Evolutionary conservation across 345 rosid genomes (phyloP), one percentile per base, ranked within the genome.

Genomic region (Linum tenue): DNA sequence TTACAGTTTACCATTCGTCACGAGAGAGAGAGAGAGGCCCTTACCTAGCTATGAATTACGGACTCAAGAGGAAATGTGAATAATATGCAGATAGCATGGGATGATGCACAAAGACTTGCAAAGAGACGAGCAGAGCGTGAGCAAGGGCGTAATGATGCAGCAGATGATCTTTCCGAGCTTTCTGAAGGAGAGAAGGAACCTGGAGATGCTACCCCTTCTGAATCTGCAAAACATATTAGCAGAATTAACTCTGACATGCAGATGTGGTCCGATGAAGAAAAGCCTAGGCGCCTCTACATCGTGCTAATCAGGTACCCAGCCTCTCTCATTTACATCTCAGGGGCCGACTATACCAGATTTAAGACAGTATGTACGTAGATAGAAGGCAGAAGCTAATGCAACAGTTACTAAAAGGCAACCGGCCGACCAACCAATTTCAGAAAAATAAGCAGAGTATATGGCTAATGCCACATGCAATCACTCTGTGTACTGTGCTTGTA

Each of bases 171-270:
- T 35, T 87, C 92, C 10, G 95, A 90, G 82, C 85, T 87, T 39
- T 90, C 95, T 1, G 92, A 90, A 60, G 92, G 97, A 10, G 92
- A 90, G 73, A 87, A 87, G 66, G 97, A 90, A 59, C 83, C 80
- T 42, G 76, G 67, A 5, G 89, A 81, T n/a, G 3, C 62, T 48
- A 76, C 63, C 37, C 12, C 39, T 35, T 63, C 82, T 16, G 92
- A 86, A 67, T 9, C 84, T 48, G 65, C 58, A 35, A 79, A 67
- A 72, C 61, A 81, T 10, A 14, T 85, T 35, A 37, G 73, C 1
- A 80, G 85, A 67, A 87, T 82, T 69, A 87, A 84, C 73, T 87
- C 95, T 11, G 88, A 85, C 37, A 71, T 79, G 77, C 78, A 82
- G 60, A 77, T 83, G 17, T 90, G 97, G 90, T 81, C 83, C 4